Evolutionary conservation across 495 filamentous ascomycete species (phyloP), one percentile per base, ranked within the genome.

Genomic region (Hypoxylon crocopeplum): DNA sequence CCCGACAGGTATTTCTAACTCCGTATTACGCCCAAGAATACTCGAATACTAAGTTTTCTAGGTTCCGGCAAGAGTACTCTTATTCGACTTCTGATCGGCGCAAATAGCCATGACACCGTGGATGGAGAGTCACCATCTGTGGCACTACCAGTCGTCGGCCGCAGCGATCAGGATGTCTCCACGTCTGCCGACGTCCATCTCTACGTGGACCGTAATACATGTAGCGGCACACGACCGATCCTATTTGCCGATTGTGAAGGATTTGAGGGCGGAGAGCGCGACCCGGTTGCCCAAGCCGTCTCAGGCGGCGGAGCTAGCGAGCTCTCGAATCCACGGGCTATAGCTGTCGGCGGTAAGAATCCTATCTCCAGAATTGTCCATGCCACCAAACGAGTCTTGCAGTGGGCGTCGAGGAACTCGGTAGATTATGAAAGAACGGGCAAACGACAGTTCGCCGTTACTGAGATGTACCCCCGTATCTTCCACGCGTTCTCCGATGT

Each of bases 171-270:
- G 32, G 32, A n/a, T 3, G 6, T 34, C 32, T 6, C 32, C 32
- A 85, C 82, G 1, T 82, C 82, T 5, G 82, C 70, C 20, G 79
- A 84, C 56, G 84, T 86, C 17, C 84, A 87, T 70, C 71, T 86
- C 3, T 87, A 86, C 46, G 55, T 73, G 0, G 84, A 87, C 63
- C 82, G 82, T 0, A 59, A 62, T 12, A 80, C 79, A 55, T 4
- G 57, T 66, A n/a, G n/a, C 63, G 12, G 24, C 7, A 34, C 32
- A 3, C 7, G 16, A 2, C 80, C 81, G 0, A 69, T 82, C 3
- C 69, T 85, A 0, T 83, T 76, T 53, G 82, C 80, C 19, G 81
- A 84, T 56, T 83, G 78, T 40, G 81, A 84, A 57, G 78, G 79
- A 0, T 63, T 80, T 8, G 67, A 73, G 24, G 77, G 77, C 19